Percentiles rank a stretch among this genome's conserved stretches.
phyloP scores from a whole-genome alignment of 2,329 filamentous ascomycete species.

The Exophiala phaeomuriformis region DNA sequence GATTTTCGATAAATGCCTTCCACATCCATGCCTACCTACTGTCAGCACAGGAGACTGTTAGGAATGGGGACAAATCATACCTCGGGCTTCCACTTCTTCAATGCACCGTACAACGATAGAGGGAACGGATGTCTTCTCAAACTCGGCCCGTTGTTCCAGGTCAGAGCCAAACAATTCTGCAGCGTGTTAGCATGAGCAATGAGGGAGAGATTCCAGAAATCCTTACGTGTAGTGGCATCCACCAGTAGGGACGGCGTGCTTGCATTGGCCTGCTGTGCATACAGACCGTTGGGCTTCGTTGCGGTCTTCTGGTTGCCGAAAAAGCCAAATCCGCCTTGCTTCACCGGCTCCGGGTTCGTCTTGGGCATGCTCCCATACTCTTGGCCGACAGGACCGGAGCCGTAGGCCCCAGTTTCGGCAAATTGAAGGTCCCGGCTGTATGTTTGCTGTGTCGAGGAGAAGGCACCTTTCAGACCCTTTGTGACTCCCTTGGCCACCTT shows the following conservation, averaged over 20 bases:
- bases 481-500: slow-evolving; percentile 89
- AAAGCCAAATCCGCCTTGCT: slow-evolving; percentile 61
- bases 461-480: slow-evolving; percentile 89
- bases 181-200: slow-evolving; percentile 8
- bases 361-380: slow-evolving; percentile 29
- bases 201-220: not conserved
- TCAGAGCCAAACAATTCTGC: slow-evolving; percentile 79
- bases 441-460: slow-evolving; percentile 57
- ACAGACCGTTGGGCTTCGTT: slow-evolving; percentile 29
- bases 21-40: slow-evolving; percentile 65
- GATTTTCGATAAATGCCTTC: slow-evolving; percentile 98
- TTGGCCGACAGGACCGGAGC: slow-evolving; percentile 40
- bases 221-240: slow-evolving; percentile 34
- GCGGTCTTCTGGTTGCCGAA: slow-evolving; percentile 50
- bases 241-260: slow-evolving; percentile 38
- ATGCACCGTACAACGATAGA: slow-evolving; percentile 89
- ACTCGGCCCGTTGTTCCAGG: slow-evolving; percentile 74
- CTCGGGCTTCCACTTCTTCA: slow-evolving; percentile 88
- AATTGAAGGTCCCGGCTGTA: slow-evolving; percentile 43
- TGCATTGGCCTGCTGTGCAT: slow-evolving; percentile 37
- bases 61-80: slow-evolving; percentile 35
- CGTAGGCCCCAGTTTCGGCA: slow-evolving; percentile 62
- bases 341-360: slow-evolving; percentile 35
- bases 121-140: slow-evolving; percentile 81
- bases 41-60: slow-evolving; percentile 10